Evolutionary conservation across 1,139 yeast species (phyloP).

Genomic region (Pichia inconspicua): DNA sequence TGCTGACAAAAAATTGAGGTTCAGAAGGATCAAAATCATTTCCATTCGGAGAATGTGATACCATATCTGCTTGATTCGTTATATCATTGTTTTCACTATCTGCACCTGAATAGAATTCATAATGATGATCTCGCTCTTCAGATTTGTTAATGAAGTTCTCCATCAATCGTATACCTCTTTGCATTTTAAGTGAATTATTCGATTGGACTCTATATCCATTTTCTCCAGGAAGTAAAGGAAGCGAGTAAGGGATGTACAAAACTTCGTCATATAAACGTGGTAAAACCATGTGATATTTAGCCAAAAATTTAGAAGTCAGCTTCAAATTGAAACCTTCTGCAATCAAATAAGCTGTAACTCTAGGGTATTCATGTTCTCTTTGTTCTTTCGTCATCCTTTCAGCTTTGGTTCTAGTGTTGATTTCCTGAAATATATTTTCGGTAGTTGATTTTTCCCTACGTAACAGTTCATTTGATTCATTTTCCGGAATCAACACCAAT

Average conservation of each 20-base stretch:
- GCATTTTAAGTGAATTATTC: constrained; percentile 58
- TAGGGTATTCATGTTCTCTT: constrained; percentile 60
- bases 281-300: constrained; percentile 66
- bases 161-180: constrained; percentile 55
- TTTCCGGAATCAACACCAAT: constrained; percentile 67
- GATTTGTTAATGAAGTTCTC: constrained; percentile 73
- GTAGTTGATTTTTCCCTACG: constrained; percentile 25
- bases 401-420: constrained; percentile 48
- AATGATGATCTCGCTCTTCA: constrained; percentile 84
- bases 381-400: constrained; percentile 63
- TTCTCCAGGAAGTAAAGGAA: constrained; percentile 82
- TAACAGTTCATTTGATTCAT: constrained; percentile 9
- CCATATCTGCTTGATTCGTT: constrained; percentile 2
- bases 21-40: constrained; percentile 54
- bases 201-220: constrained; percentile 81
- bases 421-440: constrained; percentile 27
- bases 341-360: constrained; percentile 86
- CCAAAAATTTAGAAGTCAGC: constrained; percentile 56
- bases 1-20: constrained; percentile 50
- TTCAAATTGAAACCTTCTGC: constrained; percentile 72
- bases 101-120: constrained; percentile 80
- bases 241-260: constrained; percentile 77
- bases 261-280: constrained; percentile 89
- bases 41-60: constrained; percentile 17
- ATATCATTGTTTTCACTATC: constrained; percentile 21